Evolutionary conservation across 768 basidiomycete species (phyloP).

Genomic region (Psilocybe tampanensis): DNA sequence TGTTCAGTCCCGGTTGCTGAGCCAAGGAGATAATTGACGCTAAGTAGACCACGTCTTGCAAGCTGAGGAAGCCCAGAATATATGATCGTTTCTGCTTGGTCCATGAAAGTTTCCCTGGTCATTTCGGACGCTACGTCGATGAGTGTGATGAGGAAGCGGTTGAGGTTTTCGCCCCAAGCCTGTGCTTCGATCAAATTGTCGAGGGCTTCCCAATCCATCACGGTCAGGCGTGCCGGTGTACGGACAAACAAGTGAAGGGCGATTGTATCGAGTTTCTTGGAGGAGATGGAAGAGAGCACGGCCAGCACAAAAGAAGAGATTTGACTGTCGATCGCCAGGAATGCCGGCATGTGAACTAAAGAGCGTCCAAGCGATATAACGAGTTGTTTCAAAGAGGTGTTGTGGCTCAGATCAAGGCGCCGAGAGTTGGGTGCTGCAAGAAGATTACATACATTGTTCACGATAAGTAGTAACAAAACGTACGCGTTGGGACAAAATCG

Average conservation of each 20-base stretch:
- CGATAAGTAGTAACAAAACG: background rate
- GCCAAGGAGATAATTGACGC: too few relatives aligned
- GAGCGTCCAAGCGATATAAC: background rate
- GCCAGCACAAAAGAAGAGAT: background rate
- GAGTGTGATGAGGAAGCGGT: background rate
- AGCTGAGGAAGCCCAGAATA: conserved; percentile 1
- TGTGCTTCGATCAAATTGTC: background rate
- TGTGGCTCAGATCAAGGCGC: background rate
- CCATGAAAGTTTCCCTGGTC: background rate
- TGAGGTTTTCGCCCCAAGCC: background rate
- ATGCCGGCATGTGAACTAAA: background rate
- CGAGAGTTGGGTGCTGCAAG: background rate
- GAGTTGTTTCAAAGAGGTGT: background rate
- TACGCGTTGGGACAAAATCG: background rate
- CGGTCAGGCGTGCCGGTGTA: background rate
- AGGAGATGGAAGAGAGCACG: conserved; percentile 3
- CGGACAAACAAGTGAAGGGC: background rate
- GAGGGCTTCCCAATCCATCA: conserved; percentile 7
- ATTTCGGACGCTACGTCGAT: background rate
- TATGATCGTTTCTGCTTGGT: conserved; percentile 2
- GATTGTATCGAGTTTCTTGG: background rate
- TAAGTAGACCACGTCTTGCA: conserved; percentile 1
- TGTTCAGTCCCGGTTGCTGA: too few relatives aligned
- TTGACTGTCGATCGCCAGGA: background rate
- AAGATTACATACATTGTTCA: background rate